Evolutionary conservation across 768 basidiomycete species (phyloP).

Genomic region (Lactarius akahatsu): DNA sequence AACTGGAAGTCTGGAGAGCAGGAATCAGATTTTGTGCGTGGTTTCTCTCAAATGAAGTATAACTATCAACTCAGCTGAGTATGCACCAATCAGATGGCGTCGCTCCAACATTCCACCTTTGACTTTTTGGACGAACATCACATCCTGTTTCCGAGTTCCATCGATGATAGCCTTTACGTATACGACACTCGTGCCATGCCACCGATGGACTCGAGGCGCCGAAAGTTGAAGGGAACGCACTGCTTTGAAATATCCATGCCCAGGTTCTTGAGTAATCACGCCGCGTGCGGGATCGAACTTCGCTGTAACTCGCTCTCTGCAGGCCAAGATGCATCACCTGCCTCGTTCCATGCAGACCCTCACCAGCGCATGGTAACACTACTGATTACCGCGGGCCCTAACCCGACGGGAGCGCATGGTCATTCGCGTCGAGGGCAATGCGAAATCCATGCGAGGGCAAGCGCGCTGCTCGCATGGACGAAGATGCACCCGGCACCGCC

Average conservation of each 20-base stretch:
- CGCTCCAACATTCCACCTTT: constrained; percentile 6
- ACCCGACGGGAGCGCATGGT: neutral
- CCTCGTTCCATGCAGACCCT: neutral
- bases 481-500: constrained; percentile 12
- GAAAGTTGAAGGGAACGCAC: constrained; percentile 16
- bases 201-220: neutral
- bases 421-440: neutral
- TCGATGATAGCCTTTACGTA: constrained; percentile 14
- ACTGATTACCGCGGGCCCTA: neutral
- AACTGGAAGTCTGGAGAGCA: constrained; percentile 19
- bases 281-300: neutral
- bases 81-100: constrained; percentile 12
- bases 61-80: neutral
- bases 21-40: constrained; percentile 17
- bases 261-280: neutral
- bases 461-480: constrained; percentile 13
- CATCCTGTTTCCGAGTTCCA: constrained; percentile 18
- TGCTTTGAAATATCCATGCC: constrained; percentile 14
- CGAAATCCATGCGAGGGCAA: constrained; percentile 10
- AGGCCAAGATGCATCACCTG: neutral
- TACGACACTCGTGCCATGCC: constrained; percentile 18
- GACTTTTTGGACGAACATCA: constrained; percentile 15
- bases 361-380: constrained; percentile 8
- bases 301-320: constrained; percentile 2
- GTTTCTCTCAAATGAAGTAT: neutral